These are phyloP conservation scores for Tricholoma terreum DNA, from an alignment of 768 basidiomycete genomes.

Conservation along the genomic window DNA sequence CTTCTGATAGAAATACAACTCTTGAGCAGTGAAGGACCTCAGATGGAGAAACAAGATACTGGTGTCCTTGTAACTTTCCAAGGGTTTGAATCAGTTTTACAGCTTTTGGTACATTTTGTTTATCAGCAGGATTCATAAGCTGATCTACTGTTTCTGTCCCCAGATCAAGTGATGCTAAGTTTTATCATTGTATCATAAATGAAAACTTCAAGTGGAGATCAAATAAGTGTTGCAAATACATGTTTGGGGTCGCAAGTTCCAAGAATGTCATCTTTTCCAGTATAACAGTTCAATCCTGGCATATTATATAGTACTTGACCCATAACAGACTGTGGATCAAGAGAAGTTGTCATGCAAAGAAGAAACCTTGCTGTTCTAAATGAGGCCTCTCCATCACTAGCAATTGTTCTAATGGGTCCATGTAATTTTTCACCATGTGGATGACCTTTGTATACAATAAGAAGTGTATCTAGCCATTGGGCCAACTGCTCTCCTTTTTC, in stretches of 20 bases:
- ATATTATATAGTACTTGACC: neutral
- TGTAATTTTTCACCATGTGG: constrained; percentile 15
- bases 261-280: constrained; percentile 15
- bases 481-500: constrained; percentile 14
- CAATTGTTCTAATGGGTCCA: constrained; percentile 22
- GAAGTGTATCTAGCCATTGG: constrained; percentile 11
- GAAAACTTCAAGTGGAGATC: constrained; percentile 15
- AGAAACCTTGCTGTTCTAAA: constrained; percentile 20
- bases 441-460: constrained; percentile 13
- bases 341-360: constrained; percentile 9
- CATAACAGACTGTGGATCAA: constrained; percentile 6
- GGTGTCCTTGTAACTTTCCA: neutral
- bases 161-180: constrained; percentile 1
- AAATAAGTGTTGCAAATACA: constrained; percentile 24
- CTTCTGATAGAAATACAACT: neutral
- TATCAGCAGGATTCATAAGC: constrained; percentile 16
- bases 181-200: constrained; percentile 8
- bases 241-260: constrained; percentile 28
- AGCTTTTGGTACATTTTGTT: constrained; percentile 24
- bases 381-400: constrained; percentile 27
- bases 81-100: constrained; percentile 15
- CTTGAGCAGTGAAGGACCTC: too few species aligned
- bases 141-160: constrained; percentile 5
- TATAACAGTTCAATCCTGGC: constrained; percentile 20
- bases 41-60: neutral